Evolutionary conservation across 2,329 filamentous ascomycete species (phyloP), one percentile per base, ranked within the genome.

Genomic region (Colletotrichum sidae): DNA sequence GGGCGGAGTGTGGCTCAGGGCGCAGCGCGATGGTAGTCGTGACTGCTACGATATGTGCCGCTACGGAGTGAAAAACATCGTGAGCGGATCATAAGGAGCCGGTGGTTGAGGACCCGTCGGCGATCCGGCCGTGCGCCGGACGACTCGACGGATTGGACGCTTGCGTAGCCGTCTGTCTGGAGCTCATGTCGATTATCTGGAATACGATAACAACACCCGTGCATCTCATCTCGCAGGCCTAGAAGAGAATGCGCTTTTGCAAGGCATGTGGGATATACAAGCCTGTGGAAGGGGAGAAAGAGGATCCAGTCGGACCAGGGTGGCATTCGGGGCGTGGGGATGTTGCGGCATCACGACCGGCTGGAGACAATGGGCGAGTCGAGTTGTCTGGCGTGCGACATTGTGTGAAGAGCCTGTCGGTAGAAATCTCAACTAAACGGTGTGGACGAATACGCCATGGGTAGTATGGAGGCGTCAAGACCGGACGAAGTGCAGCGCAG

Each of bases 61-160:
- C 62, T 42, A 56, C 51, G 57, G 62, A 61, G 39, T 25, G 41
- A 52, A 41, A 53, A 52, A 41, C 25, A 25, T 25, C 25, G 25
- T 25, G 25, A 5, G 25, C 25, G 25, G 25, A 25, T 4, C 25
- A 50, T 8, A 8, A 13, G 34, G 17, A 39, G 45, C 8, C 34
- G 34, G 15, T 10, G 33, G 59, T 44, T 52, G 34, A 57, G 45
- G 53, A 57, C 15, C 52, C 25, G 46, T 58, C 38, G 51, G 55
- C 54, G 62, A 49, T 53, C 47, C 52, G 62, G 47, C 62, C 62
- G 62, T 65, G 62, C 62, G 58, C 42, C 62, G 41, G 53, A 62
- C 41, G 25, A 41, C n/a, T 65, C 11, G 47, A 65, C 62, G 57
- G 57, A 65, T 65, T 65, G 38, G 17, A 65, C 25, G 62, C 52